Evolutionary conservation across 306 rosid genomes (phyloP), one percentile per base, ranked within the genome.

Genomic region (Pterocarpus santalinus): DNA sequence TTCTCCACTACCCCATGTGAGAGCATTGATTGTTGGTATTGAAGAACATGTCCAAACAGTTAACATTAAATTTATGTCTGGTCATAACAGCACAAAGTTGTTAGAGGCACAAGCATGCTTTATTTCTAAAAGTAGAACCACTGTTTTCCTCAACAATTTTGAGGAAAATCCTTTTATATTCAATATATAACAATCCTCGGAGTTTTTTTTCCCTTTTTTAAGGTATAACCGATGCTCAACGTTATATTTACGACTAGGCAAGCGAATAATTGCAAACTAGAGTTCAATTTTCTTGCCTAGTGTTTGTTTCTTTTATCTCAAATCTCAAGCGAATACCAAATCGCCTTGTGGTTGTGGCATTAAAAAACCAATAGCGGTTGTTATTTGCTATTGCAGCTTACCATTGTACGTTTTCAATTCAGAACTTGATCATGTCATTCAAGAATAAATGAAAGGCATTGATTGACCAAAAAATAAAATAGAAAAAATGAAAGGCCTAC

Each of bases 61-160:
- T 71, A 10, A 57, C 55, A 64, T 58, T 83, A 47, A 83, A 56
- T 57, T 65, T 56, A 16, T 78, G 83, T 78, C 16, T 2, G n/a
- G 64, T 17, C 75, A 81, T 60, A 77, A 41, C 66, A 55, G 36
- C 77, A 16, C 36, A 63, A 35, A 16, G 72, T 62, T 65, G 33
- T 62, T 5, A 73, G 2, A 73, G 2, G 0, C 11, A 65, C 8
- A 32, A 63, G 69, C 49, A 65, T 70, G 10, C 39, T 47, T 72
- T 15, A n/a, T 65, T 72, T 83, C 82, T 64, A 41, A 41, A 62
- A 62, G 32, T 77, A 65, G 75, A 69, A 35, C 16, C 67, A 4
- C 33, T 0, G 7, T 35, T 74, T 53, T 30, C 72, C 76, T 11
- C 55, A 75, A 32, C 33, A 39, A 61, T 38, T 33, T 75, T 72